phyloP scores from a whole-genome alignment of 164 flowering plant genomes.

The Tetrastigma voinierianum region DNA sequence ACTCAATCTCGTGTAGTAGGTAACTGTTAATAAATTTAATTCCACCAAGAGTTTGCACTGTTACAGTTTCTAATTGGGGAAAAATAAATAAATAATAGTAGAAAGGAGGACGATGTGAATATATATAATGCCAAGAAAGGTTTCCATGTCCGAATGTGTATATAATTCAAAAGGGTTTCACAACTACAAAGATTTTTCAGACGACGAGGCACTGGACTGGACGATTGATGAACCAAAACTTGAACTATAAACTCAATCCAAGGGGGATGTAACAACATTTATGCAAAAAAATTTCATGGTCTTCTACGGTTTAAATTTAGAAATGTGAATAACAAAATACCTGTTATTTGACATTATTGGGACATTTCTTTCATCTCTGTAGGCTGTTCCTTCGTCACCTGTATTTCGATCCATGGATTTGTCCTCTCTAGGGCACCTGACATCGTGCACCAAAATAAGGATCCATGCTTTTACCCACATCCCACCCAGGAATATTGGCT shows the following conservation, averaged over 20 bases:
- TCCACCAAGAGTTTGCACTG: too few relatives aligned
- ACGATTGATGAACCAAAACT: not conserved
- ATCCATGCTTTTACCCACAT: not conserved
- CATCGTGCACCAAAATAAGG: not conserved
- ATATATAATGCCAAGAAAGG: too few relatives aligned
- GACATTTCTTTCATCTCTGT: not conserved
- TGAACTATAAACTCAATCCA: too few relatives aligned
- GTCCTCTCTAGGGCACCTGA: not conserved
- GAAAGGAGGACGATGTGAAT: too few relatives aligned
- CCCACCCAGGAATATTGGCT: slow-evolving; percentile 26
- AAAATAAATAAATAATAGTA: too few relatives aligned
- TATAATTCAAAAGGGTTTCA: too few relatives aligned
- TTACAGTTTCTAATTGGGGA: too few relatives aligned
- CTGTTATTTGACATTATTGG: not conserved
- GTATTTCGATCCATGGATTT: not conserved
- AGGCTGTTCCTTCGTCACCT: slow-evolving; percentile 4
- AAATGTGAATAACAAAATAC: not conserved
- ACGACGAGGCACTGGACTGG: too few relatives aligned
- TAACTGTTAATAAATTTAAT: too few relatives aligned
- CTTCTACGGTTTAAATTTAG: not conserved
- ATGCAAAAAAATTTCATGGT: slow-evolving; percentile 12
- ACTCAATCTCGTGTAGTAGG: too few relatives aligned
- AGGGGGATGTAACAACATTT: not conserved
- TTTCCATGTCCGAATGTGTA: too few relatives aligned
- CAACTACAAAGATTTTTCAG: too few relatives aligned